phyloP scores from a whole-genome alignment of 352 stramenopile species.

The Thalassiosira hispida region DNA sequence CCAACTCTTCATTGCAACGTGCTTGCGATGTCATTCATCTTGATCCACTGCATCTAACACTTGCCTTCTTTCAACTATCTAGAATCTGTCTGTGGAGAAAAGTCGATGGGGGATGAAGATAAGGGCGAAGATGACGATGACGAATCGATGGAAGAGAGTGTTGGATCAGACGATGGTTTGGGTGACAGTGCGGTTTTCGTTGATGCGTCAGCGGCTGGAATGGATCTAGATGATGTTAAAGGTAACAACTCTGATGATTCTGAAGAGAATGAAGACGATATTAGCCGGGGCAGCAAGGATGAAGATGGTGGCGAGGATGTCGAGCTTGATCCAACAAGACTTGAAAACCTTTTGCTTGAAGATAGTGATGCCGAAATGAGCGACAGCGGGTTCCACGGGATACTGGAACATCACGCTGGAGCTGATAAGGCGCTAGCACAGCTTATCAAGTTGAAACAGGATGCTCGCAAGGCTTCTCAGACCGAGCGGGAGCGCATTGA shows the following conservation, averaged over 20 bases:
- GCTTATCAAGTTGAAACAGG: constrained; percentile 82
- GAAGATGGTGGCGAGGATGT: constrained; percentile 58
- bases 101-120: constrained; percentile 39
- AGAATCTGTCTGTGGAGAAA: constrained; percentile 58
- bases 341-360: constrained; percentile 78
- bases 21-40: background rate
- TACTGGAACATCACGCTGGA: constrained; percentile 82
- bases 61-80: background rate
- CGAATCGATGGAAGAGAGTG: constrained; percentile 29
- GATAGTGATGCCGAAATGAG: constrained; percentile 74
- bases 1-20: constrained; percentile 1
- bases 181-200: constrained; percentile 23
- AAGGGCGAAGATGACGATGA: constrained; percentile 25
- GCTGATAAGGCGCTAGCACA: constrained; percentile 79
- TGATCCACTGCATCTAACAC: background rate
- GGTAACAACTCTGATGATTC: constrained; percentile 43
- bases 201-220: constrained; percentile 27
- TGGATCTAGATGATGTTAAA: constrained; percentile 42
- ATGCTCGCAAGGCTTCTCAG: constrained; percentile 72
- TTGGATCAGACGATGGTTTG: constrained; percentile 16
- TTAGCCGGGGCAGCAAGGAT: constrained; percentile 20
- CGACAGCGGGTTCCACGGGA: constrained; percentile 32
- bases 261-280: constrained; percentile 37
- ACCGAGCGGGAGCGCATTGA: constrained; percentile 69
- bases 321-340: constrained; percentile 65